Evolutionary conservation across 371 early-diverging fungal genomes (phyloP).

Genomic region (Nosema granulosis): DNA sequence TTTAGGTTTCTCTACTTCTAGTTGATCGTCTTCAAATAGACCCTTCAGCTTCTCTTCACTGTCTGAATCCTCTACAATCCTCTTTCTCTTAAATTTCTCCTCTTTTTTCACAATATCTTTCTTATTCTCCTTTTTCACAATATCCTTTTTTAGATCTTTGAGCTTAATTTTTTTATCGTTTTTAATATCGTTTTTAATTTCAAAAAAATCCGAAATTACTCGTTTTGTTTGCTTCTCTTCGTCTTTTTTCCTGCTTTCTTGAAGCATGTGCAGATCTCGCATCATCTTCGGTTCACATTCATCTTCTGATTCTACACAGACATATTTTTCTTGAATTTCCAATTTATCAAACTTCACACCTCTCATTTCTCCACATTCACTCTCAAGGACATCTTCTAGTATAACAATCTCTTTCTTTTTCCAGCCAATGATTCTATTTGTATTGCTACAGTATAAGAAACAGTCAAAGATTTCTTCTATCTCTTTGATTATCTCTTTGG

Average conservation of each 20-base stretch:
- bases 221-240: neutral
- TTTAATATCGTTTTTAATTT: neutral
- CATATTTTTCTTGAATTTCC: conserved; percentile 30
- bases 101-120: neutral
- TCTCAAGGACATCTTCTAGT: conserved; percentile 22
- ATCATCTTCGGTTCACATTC: neutral
- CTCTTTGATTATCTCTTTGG: conserved; percentile 14
- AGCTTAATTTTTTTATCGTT: too few species aligned
- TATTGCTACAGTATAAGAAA: conserved; percentile 42
- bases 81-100: neutral
- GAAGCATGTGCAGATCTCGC: neutral
- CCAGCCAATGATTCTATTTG: conserved; percentile 37
- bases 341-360: conserved; percentile 23
- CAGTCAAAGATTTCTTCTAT: conserved; percentile 2
- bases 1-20: neutral
- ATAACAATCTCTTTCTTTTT: conserved; percentile 1
- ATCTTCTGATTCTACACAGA: conserved; percentile 21
- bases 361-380: conserved; percentile 14
- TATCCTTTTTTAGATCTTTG: too few species aligned
- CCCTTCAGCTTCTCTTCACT: neutral
- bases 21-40: neutral
- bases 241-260: neutral
- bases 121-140: too few species aligned
- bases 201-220: neutral
- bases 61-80: neutral